Evolutionary conservation across 1,284 basidiomycete genomes (phyloP).

Genomic region (Puccinia sorghi): DNA sequence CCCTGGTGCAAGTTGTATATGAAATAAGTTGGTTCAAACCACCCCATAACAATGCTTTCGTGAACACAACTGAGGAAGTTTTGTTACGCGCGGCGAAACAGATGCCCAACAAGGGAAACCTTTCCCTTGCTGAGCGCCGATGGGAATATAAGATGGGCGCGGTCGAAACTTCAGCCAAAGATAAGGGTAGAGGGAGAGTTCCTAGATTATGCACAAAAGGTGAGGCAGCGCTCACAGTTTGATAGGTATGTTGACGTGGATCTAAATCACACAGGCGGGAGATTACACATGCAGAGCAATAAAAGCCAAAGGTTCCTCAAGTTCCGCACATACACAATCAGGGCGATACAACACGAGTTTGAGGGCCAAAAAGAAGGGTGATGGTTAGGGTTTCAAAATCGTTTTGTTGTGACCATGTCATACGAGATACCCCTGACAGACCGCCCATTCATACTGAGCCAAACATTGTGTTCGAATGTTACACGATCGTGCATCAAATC

Average conservation of each 20-base stretch:
- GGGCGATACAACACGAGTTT: constrained; percentile 8
- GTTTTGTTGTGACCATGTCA: constrained; percentile 65
- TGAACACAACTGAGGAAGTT: no score
- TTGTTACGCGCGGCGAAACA: no score
- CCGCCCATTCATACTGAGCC: constrained; percentile 76
- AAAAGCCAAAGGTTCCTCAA: constrained; percentile 2
- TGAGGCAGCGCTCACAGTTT: not conserved
- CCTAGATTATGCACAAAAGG: not conserved
- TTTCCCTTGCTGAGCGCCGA: no score
- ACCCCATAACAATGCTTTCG: no score
- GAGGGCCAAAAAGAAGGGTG: not conserved
- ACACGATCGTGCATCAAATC: constrained; percentile 83
- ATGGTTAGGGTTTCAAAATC: constrained; percentile 2
- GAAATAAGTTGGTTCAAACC: no score
- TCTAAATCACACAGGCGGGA: not conserved
- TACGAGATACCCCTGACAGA: constrained; percentile 74
- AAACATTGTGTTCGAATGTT: constrained; percentile 77
- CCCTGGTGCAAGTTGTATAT: no score
- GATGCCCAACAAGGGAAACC: no score
- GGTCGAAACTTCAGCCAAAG: not conserved
- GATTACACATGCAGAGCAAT: not conserved
- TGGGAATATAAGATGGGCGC: no score
- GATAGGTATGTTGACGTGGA: not conserved
- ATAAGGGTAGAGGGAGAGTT: not conserved
- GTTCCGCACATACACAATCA: not conserved